A percentile compares a stretch with the other conserved stretches of the same genome.
Evolutionary conservation across 2,329 filamentous ascomycete species (phyloP).

Genomic region (Cercospora citrullina): DNA sequence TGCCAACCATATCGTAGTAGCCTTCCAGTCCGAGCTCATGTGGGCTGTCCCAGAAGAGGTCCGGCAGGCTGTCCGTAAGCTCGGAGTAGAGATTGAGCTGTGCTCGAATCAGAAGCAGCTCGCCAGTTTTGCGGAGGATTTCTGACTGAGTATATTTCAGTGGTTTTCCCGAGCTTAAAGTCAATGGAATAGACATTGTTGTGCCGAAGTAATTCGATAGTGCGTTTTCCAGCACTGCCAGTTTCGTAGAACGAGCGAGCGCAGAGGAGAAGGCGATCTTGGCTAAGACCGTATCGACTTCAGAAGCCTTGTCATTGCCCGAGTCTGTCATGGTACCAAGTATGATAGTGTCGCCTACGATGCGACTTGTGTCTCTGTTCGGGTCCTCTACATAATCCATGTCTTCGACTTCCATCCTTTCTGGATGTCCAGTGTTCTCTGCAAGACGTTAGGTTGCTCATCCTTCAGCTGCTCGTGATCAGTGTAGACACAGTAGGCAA

Average conservation of each 20-base stretch:
- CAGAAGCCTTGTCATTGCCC: slow-evolving; percentile 19
- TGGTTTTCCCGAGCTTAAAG: slow-evolving; percentile 68
- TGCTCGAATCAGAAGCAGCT: slow-evolving; percentile 82
- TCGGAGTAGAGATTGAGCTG: slow-evolving; percentile 97
- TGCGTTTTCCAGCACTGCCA: slow-evolving; percentile 84
- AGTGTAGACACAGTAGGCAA: not conserved
- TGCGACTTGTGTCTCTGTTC: slow-evolving; percentile 68
- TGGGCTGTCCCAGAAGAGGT: slow-evolving; percentile 93
- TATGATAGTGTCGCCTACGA: slow-evolving; percentile 85
- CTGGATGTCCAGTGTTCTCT: slow-evolving; percentile 61
- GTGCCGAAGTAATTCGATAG: slow-evolving; percentile 83
- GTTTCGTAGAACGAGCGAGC: slow-evolving; percentile 86
- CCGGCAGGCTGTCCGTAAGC: slow-evolving; percentile 88
- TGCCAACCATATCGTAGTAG: slow-evolving; percentile 92
- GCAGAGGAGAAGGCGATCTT: slow-evolving; percentile 97
- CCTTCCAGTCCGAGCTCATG: slow-evolving; percentile 88
- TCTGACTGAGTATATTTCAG: slow-evolving; percentile 69
- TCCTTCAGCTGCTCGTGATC: not conserved
- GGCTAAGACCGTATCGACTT: slow-evolving; percentile 68
- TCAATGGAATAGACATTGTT: slow-evolving; percentile 76
- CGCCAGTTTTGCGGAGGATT: slow-evolving; percentile 89
- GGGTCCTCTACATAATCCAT: slow-evolving; percentile 82
- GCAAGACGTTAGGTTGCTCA: slow-evolving; percentile 9
- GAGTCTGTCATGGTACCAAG: slow-evolving; percentile 67
- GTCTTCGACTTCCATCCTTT: slow-evolving; percentile 79